Conservation (phyloP, 805 yeast genomes). For the Cyberlindnera nakhonratchasimensis region DNA sequence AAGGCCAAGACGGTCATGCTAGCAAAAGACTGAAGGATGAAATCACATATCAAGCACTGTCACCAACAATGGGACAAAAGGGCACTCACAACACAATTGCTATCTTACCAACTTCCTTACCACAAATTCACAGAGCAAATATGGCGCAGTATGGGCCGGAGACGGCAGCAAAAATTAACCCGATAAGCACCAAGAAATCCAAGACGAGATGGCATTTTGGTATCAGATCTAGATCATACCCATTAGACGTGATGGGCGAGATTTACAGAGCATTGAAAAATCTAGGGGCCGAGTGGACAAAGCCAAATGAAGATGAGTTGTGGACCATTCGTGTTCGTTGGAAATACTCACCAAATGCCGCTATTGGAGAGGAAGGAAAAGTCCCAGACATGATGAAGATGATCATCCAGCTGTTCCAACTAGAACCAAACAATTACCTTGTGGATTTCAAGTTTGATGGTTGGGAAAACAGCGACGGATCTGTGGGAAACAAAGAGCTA, state of each 20-base stretch:
- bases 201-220: conserved; percentile 99
- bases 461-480: conserved; percentile 58
- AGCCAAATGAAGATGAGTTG: conserved; percentile 88
- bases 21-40: conserved; percentile 29
- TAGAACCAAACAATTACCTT: conserved; percentile 92
- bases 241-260: conserved; percentile 98
- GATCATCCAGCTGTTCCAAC: conserved; percentile 93
- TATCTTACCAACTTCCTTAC: conserved; percentile 87
- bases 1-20: conserved; percentile 5
- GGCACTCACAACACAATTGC: conserved; percentile 73
- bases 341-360: conserved; percentile 58
- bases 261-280: conserved; percentile 91
- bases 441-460: conserved; percentile 80
- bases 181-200: conserved; percentile 72
- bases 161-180: conserved; percentile 43
- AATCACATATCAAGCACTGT: conserved; percentile 31
- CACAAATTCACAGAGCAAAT: conserved; percentile 89
- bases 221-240: conserved; percentile 91
- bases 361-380: conserved; percentile 17
- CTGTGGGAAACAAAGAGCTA: conserved; percentile 29
- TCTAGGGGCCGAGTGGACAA: conserved; percentile 96
- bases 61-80: conserved; percentile 28
- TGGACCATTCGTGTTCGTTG: conserved; percentile 97
- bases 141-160: conserved; percentile 67
- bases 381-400: conserved; percentile 86